Evolutionary conservation across 768 basidiomycete genomes (phyloP).

Genomic region (Lactarius pseudohatsudake): DNA sequence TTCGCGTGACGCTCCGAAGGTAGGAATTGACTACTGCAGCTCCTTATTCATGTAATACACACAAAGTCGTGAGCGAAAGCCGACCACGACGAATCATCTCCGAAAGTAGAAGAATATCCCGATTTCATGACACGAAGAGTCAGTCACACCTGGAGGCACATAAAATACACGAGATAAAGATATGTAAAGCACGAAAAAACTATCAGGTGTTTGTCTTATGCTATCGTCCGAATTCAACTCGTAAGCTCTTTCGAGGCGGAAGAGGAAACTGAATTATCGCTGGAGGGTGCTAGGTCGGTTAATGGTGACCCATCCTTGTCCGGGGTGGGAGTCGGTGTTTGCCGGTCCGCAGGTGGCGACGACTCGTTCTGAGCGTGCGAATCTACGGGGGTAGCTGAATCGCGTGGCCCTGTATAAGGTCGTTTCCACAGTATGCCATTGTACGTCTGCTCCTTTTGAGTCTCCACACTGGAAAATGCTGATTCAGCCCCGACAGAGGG

Average conservation of each 20-base stretch:
- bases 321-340: not conserved
- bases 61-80: not conserved
- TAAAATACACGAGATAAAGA: conserved; percentile 26
- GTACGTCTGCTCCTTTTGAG: conserved; percentile 9
- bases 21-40: too few relatives aligned
- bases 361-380: conserved; percentile 9
- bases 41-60: not conserved
- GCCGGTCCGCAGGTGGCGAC: not conserved
- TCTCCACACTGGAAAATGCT: not conserved
- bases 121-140: not conserved
- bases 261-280: not conserved
- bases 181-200: conserved; percentile 7
- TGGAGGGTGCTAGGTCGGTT: not conserved
- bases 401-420: conserved; percentile 21
- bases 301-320: not conserved
- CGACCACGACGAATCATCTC: not conserved
- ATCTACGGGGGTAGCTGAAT: not conserved
- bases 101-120: not conserved
- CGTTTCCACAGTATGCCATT: conserved; percentile 24
- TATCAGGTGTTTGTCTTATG: conserved; percentile 1
- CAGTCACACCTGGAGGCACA: not conserved
- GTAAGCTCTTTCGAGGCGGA: not conserved
- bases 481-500: not conserved
- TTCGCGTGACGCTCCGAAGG: too few relatives aligned
- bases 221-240: conserved; percentile 3